Evolutionary conservation across 768 basidiomycete genomes (phyloP).

Genomic region (Calvatia gigantea): DNA sequence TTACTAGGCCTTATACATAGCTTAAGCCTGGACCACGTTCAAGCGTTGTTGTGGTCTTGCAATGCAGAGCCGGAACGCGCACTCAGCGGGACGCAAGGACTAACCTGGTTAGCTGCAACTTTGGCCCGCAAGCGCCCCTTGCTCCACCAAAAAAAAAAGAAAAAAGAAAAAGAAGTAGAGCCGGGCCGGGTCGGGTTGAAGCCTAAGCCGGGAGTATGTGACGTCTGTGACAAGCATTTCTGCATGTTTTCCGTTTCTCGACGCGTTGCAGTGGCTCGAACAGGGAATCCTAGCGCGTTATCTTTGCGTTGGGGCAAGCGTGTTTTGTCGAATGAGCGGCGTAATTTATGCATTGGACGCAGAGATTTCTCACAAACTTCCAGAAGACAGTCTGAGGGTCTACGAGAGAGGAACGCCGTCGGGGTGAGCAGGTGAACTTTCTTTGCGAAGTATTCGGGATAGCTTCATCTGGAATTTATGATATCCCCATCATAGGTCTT

Average conservation of each 20-base stretch:
- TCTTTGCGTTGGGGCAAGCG: not conserved
- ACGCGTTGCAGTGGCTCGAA: not conserved
- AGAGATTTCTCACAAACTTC: not conserved
- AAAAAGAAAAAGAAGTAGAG: too few relatives aligned
- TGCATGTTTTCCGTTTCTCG: not conserved
- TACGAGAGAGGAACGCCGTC: constrained; percentile 3
- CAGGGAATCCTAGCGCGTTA: not conserved
- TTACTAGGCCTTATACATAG: too few relatives aligned
- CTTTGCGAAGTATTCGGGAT: not conserved
- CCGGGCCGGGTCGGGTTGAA: too few relatives aligned
- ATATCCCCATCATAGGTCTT: constrained; percentile 62
- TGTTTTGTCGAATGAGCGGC: not conserved
- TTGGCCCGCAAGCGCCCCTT: too few relatives aligned
- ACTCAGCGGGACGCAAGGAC: too few relatives aligned
- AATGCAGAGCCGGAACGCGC: too few relatives aligned
- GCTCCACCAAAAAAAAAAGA: too few relatives aligned
- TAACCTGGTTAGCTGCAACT: too few relatives aligned
- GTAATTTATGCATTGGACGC: not conserved
- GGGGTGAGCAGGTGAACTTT: constrained; percentile 9
- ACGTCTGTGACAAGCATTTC: not conserved
- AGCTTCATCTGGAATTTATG: not conserved
- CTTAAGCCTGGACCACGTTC: too few relatives aligned
- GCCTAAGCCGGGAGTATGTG: too few relatives aligned
- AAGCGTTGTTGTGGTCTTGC: too few relatives aligned
- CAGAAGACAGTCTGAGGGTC: constrained; percentile 5